phyloP scores from a whole-genome alignment of 495 filamentous ascomycete species.

The Penicillium odoratum region DNA sequence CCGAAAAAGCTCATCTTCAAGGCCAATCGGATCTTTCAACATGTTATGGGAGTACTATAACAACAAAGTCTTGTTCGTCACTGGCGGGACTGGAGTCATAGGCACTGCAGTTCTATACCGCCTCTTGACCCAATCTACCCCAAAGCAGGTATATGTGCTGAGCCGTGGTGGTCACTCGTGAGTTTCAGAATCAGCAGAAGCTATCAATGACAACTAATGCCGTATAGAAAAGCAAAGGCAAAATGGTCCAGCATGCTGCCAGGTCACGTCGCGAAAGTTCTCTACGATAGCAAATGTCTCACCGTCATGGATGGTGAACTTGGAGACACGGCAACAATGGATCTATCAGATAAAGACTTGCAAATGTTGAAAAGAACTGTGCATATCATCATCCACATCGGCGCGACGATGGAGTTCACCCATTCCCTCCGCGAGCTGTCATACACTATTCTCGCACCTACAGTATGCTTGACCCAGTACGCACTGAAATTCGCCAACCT shows the following conservation, averaged over 20 bases:
- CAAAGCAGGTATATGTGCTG: constrained; percentile 25
- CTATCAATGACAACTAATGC: constrained; percentile 5
- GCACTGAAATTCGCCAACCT: constrained; percentile 29
- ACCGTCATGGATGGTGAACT: constrained; percentile 29
- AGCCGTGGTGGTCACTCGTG: constrained; percentile 27
- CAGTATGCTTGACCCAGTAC: constrained; percentile 23
- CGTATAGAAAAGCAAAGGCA: constrained; percentile 21
- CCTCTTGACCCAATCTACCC: constrained; percentile 21
- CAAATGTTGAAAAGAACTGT: constrained; percentile 29
- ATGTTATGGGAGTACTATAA: constrained; percentile 31
- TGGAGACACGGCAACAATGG: constrained; percentile 30
- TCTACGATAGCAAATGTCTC: constrained; percentile 17
- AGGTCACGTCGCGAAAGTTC: constrained; percentile 6
- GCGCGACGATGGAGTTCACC: constrained; percentile 18
- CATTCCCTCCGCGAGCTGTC: constrained; percentile 28
- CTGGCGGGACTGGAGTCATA: constrained; percentile 26
- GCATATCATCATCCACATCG: constrained; percentile 26
- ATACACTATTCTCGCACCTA: constrained; percentile 26
- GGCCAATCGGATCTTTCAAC: no score
- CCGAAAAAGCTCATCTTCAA: neutral
- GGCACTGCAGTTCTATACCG: constrained; percentile 26
- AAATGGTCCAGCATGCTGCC: constrained; percentile 28
- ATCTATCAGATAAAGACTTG: constrained; percentile 20
- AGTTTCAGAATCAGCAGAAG: constrained; percentile 6
- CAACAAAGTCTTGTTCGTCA: constrained; percentile 26